Evolutionary conservation across 768 basidiomycete genomes (phyloP), one percentile per base, ranked within the genome.

Genomic region (Rhizopogon sp.): DNA sequence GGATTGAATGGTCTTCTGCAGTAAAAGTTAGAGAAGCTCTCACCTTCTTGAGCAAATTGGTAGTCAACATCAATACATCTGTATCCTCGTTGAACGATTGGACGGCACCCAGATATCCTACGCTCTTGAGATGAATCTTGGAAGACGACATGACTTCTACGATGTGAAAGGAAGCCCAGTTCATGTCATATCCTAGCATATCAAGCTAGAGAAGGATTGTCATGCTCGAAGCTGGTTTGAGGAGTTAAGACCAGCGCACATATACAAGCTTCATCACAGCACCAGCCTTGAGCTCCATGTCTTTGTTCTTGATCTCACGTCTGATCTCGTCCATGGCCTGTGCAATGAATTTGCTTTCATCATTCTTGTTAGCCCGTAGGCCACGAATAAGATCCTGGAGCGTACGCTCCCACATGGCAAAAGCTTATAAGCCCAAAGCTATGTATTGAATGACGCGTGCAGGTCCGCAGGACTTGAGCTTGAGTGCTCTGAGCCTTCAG

Each of bases 111-210:
- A 99, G 87, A 71, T 99, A 98, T 11, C 97, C 97, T 47, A 98
- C 87, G 28, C 83, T 85, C 77, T 99, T 99, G 60, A 98, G 79
- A 72, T 98, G 95, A 60, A 87, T 82, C 66, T 87, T 87, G 4
- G 88, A 76, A 3, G 93, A 94, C 39, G 93, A 93, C 97, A 99
- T 99, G 69, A 96, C 93, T 67, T 99, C 97, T 6, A 98, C 87
- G 52, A 99, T 89, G 69, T 96, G 86, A 64, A 99, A 99, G 7
- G 97, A 91, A 43, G 95, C 95, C 85, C 93, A 97, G 56, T 83
- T 83, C 85, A 90, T 97, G 74, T 89, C 93, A 66, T 88, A 93
- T 52, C 87, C 97, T 51, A 99, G 73, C 97, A 99, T 98, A 68
- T 98, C 93, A 59, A 99, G 85, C 96, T 98, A 53, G 13, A 55